Evolutionary conservation across 129 eudicot genomes (phyloP).

Genomic region (Flaveria brownii): DNA sequence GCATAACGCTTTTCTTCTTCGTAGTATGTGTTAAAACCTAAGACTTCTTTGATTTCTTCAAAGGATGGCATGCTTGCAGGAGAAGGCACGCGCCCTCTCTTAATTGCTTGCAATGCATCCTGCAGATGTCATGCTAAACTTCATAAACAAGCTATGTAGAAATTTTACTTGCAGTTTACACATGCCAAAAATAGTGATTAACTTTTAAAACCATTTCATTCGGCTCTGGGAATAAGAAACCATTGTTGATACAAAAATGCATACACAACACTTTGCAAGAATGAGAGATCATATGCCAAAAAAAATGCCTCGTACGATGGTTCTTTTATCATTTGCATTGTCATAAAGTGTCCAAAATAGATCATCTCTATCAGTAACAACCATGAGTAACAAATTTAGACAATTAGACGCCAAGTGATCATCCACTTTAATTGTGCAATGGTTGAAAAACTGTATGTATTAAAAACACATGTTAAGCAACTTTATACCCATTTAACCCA

Average conservation of each 20-base stretch:
- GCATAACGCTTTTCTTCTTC: constrained; percentile 87
- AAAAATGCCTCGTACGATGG: neutral
- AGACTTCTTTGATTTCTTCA: constrained; percentile 80
- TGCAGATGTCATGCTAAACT: constrained; percentile 35
- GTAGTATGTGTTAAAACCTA: constrained; percentile 78
- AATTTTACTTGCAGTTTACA: neutral
- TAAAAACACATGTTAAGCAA: neutral
- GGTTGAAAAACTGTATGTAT: neutral
- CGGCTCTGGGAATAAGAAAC: neutral
- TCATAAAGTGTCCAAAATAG: neutral
- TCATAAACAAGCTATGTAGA: constrained; percentile 10
- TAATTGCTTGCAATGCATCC: constrained; percentile 86
- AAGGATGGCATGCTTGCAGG: constrained; percentile 98
- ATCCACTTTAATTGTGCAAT: neutral
- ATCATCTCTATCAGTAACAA: neutral
- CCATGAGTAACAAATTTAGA: no score
- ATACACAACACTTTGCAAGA: constrained; percentile 3
- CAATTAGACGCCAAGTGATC: neutral
- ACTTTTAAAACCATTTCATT: neutral
- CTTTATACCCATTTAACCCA: neutral
- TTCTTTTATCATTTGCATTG: neutral
- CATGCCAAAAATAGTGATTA: neutral
- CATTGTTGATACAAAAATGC: neutral
- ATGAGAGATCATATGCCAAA: neutral
- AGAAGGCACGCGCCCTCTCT: constrained; percentile 81